A percentile compares a stretch with the other conserved stretches of the same genome.
Evolutionary conservation across 108 stramenopile genomes (phyloP).

Genomic region (Poteriospumella lacustris): DNA sequence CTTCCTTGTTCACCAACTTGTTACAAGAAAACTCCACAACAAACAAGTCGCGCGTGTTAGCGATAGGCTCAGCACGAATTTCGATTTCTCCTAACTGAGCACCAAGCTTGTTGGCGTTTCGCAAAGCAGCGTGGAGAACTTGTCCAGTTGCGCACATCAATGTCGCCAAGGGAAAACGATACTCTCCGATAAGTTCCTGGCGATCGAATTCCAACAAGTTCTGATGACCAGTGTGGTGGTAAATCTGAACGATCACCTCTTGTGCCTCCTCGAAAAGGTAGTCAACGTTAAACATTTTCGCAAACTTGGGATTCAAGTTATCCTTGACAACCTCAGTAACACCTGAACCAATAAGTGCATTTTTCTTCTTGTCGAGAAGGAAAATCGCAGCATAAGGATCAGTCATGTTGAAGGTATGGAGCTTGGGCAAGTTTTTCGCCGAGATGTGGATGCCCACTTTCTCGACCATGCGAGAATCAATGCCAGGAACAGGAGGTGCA

Average conservation of each 20-base stretch:
- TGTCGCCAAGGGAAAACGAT: not conserved
- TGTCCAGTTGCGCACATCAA: not conserved
- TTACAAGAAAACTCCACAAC: slow-evolving; percentile 46
- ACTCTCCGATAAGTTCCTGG: not conserved
- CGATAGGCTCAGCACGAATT: not conserved
- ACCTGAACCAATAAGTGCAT: not conserved
- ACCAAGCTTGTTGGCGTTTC: too few relatives aligned
- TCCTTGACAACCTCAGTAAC: not conserved
- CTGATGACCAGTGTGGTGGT: not conserved
- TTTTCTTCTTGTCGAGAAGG: not conserved
- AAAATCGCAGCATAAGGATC: not conserved
- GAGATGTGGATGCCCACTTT: not conserved
- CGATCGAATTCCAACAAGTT: not conserved
- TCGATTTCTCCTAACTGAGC: not conserved
- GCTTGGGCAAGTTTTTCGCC: not conserved
- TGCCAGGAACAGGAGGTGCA: too few relatives aligned
- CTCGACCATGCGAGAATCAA: too few relatives aligned
- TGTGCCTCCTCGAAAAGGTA: not conserved
- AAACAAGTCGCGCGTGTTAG: not conserved
- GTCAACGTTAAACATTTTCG: not conserved
- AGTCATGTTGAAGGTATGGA: not conserved
- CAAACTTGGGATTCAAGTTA: not conserved
- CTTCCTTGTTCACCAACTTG: slow-evolving; percentile 72
- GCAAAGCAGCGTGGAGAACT: too few relatives aligned
- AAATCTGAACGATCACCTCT: not conserved